Conservation (phyloP, 2,329 filamentous ascomycete species). For the Pestalotiopsis sp. region DNA sequence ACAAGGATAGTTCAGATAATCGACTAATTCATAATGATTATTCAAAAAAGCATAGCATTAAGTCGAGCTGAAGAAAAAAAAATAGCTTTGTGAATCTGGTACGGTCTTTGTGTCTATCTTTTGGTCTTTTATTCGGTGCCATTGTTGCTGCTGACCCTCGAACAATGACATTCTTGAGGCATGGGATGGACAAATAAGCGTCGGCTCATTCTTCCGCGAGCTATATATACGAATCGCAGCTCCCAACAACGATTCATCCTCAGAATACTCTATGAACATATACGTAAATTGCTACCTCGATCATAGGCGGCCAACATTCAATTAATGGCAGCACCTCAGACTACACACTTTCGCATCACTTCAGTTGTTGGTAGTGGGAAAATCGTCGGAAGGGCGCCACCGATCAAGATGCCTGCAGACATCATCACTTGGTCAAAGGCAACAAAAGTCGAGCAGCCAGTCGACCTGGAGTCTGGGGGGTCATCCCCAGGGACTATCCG, state of each 20-base stretch:
- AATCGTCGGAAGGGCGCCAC: not conserved
- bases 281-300: too few species aligned
- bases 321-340: too few species aligned
- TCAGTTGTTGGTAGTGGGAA: not conserved
- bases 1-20: not conserved
- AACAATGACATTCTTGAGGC: too few species aligned
- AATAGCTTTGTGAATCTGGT: not conserved
- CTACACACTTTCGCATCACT: not conserved
- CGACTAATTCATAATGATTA: not conserved
- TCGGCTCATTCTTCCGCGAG: too few species aligned
- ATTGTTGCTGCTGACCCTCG: too few species aligned
- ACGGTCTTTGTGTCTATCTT: not conserved
- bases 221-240: too few species aligned
- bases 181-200: too few species aligned
- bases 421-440: not conserved
- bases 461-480: not conserved
- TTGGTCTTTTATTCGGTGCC: not conserved
- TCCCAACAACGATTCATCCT: too few species aligned
- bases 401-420: not conserved
- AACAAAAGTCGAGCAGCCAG: not conserved
- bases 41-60: not conserved
- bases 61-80: too few species aligned
- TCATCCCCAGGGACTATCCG: not conserved
- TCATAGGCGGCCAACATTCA: too few species aligned
- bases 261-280: too few species aligned